Base-by-base conservation (phyloP, 2,329 filamentous ascomycete genomes). In the Fusarium devonianum region DNA sequence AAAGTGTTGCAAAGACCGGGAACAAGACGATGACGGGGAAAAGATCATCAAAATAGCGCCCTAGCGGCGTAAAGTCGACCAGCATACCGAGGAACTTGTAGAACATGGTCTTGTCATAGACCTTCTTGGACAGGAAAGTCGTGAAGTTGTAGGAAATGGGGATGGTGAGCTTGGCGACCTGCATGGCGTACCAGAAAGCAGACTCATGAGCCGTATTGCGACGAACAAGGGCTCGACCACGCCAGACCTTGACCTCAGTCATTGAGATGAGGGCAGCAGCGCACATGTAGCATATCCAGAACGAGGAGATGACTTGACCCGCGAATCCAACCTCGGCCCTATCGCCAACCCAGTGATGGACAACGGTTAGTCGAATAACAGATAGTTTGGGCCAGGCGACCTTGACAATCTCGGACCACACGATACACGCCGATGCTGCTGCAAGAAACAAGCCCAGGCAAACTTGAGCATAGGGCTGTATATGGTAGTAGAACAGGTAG, bases 201-300 rank as follows among this genome's bases (percentile, higher is more conserved):
- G 88, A 91, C 69, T 97, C 94, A 53, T 90, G 86, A 49, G 95
- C 93, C 0, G 94, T 99, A 67, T 96, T 94, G 48, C 94, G 86
- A 50, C 84, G 85, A 35, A 97, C 93, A 5, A 99, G 79, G 0
- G 94, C 93, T 23, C 94, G 86, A 37, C 95, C 94, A 47, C 94
- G 89, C 94, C 94, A 99, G n/a, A 97, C 92, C 67, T 94, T 95
- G 63, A 96, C 90, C 68, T 96, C 91, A 11, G 88, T 91, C 66
- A 99, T 87, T 7, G 92, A 92, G 48, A 85, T 89, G 39, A 97
- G 82, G 5, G 94, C 91, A 35, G 92, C 92, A 11, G 89, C 80
- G 70, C 90, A 96, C 94, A 99, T 99, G 77, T 99, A 99, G 48
- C 92, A 79, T 53, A 99, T 87, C 94, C 94, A 99, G 11, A 85